Percentiles rank a stretch among this genome's conserved stretches.
Evolutionary conservation across 2,329 filamentous ascomycete species (phyloP).

Genomic region (Sporothrix euskadiensis): DNA sequence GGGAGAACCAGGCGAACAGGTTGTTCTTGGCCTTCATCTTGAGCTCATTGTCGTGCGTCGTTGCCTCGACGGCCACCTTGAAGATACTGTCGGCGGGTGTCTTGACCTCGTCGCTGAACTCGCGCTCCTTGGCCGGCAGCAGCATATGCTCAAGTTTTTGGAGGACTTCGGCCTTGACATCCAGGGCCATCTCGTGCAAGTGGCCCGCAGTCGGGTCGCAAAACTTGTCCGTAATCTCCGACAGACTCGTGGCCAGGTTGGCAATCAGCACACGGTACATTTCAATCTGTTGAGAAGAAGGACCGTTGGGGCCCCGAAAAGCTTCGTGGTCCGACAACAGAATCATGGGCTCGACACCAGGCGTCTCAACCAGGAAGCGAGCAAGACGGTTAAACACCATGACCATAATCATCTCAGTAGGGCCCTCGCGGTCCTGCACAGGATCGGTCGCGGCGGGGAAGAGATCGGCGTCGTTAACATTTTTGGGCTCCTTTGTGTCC

Average conservation of each 20-base stretch:
- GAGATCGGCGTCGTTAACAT: slow-evolving; percentile 61
- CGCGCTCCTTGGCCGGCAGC: slow-evolving; percentile 48
- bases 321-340: slow-evolving; percentile 47
- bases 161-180: slow-evolving; percentile 50
- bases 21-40: slow-evolving; percentile 47
- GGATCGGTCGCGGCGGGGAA: slow-evolving; percentile 55
- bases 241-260: slow-evolving; percentile 47
- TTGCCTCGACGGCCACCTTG: slow-evolving; percentile 52
- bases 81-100: slow-evolving; percentile 56
- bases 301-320: slow-evolving; percentile 35
- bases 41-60: slow-evolving; percentile 50
- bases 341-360: slow-evolving; percentile 53
- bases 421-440: slow-evolving; percentile 54
- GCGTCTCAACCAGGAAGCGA: slow-evolving; percentile 51
- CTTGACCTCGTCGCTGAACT: slow-evolving; percentile 53
- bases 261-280: slow-evolving; percentile 47
- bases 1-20: slow-evolving; percentile 58
- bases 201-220: slow-evolving; percentile 55
- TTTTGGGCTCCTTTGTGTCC: slow-evolving; percentile 58
- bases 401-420: slow-evolving; percentile 63
- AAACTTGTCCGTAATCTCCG: slow-evolving; percentile 51
- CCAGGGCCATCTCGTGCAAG: slow-evolving; percentile 53
- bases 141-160: slow-evolving; percentile 53
- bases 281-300: slow-evolving; percentile 41
- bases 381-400: slow-evolving; percentile 54